These are phyloP conservation scores for Saccharomycopsis fermentans DNA, from an alignment of 805 yeast genomes.

Conservation along the genomic window DNA sequence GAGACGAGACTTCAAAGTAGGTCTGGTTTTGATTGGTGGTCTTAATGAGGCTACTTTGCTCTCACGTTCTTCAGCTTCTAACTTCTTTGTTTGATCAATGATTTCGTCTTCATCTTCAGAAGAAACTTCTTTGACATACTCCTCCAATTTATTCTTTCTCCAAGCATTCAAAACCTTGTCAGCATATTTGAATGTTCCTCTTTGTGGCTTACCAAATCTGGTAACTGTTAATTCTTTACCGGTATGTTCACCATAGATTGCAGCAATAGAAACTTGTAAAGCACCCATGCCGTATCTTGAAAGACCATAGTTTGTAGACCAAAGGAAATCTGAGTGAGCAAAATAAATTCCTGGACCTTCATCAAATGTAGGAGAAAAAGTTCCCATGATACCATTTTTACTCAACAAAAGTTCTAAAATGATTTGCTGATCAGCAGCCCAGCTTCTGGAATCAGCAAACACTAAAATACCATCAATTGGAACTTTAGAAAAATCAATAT, in stretches of 20 bases:
- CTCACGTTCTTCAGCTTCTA: conserved; percentile 20
- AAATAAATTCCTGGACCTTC: conserved; percentile 79
- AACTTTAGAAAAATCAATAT: conserved; percentile 56
- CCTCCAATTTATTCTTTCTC: conserved; percentile 71
- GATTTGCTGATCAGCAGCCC: conserved; percentile 92
- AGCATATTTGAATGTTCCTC: conserved; percentile 78
- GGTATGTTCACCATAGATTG: conserved; percentile 74
- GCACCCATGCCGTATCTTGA: conserved; percentile 95
- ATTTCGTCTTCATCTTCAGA: conserved; percentile 33
- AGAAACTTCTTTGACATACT: conserved; percentile 48
- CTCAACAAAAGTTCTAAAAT: conserved; percentile 72
- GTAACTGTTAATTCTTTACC: conserved; percentile 72
- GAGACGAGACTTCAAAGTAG: conserved; percentile 11
- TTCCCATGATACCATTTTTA: conserved; percentile 76
- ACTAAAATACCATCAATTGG: conserved; percentile 75
- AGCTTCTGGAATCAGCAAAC: conserved; percentile 84
- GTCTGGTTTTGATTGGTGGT: conserved; percentile 6
- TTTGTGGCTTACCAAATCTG: conserved; percentile 83
- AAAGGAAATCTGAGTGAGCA: conserved; percentile 86
- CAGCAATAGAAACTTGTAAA: conserved; percentile 77
- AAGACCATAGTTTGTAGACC: conserved; percentile 82
- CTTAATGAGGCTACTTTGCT: conserved; percentile 1
- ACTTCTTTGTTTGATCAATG: conserved; percentile 21
- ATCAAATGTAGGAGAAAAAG: conserved; percentile 54
- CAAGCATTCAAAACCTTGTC: conserved; percentile 65